phyloP scores from a whole-genome alignment of 1,284 basidiomycete species.

The Tremellales sp. region DNA sequence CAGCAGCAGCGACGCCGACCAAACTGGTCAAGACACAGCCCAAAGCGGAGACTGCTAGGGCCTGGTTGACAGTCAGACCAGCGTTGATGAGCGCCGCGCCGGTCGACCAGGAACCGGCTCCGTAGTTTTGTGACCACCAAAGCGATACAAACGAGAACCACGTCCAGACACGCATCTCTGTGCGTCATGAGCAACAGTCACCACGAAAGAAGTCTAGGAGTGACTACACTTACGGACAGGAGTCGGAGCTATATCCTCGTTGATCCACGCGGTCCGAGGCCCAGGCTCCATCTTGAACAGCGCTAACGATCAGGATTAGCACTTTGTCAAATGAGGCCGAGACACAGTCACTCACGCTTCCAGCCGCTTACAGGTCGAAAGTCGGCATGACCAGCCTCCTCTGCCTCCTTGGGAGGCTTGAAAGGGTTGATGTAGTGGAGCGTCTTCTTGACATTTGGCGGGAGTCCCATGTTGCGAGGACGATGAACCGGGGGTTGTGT shows the following conservation, averaged over 20 bases:
- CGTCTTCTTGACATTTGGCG: neutral
- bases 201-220: constrained; percentile 15
- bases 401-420: constrained; percentile 2
- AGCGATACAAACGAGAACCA: constrained; percentile 10
- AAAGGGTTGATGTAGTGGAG: constrained; percentile 3
- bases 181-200: constrained; percentile 17
- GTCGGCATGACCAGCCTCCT: constrained; percentile 2
- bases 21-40: constrained; percentile 12
- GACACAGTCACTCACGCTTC: constrained; percentile 4
- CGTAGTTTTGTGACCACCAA: constrained; percentile 11
- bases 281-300: too few species aligned
- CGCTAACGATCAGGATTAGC: too few species aligned
- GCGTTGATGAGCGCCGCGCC: constrained; percentile 12
- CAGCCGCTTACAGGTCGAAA: constrained; percentile 2
- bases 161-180: too few species aligned
- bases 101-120: constrained; percentile 11
- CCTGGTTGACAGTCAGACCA: constrained; percentile 10
- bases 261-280: too few species aligned
- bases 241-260: constrained; percentile 16
- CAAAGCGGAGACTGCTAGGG: constrained; percentile 9
- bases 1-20: constrained; percentile 13
- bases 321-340: too few species aligned
- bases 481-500: too few species aligned
- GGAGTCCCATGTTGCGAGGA: too few species aligned
- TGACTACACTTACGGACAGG: constrained; percentile 16